Conservation (phyloP, 257 asterid species). For the Apocynum venetum region DNA sequence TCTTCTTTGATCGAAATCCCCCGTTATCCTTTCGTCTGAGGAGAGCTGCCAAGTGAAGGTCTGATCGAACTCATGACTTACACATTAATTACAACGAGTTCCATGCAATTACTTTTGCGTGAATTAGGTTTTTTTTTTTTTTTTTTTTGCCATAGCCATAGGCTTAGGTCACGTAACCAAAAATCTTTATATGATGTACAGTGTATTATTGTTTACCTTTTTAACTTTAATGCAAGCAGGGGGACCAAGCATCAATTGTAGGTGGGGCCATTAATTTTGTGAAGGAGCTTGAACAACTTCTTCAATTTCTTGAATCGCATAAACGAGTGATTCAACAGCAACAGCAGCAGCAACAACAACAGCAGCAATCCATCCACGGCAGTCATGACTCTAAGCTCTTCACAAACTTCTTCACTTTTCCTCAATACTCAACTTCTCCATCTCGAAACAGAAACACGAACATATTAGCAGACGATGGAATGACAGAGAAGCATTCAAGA, state of each 20-base stretch:
- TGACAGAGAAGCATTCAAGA: conserved; percentile 24
- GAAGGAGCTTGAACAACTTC: conserved; percentile 62
- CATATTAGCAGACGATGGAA: conserved; percentile 6
- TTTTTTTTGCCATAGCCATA: no score
- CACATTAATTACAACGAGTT: no score
- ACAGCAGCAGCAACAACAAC: conserved; percentile 21
- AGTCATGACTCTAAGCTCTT: neutral
- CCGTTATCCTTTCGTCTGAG: no score
- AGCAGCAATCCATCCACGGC: neutral
- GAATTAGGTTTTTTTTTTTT: no score
- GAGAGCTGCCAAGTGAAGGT: no score
- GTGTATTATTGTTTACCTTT: neutral
- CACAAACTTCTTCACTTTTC: conserved; percentile 27
- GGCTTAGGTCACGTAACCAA: no score
- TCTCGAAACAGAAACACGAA: neutral
- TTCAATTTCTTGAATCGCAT: conserved; percentile 46
- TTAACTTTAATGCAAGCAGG: conserved; percentile 26
- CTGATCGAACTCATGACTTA: no score
- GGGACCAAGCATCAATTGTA: conserved; percentile 76
- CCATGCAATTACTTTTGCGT: neutral
- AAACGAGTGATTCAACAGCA: conserved; percentile 5
- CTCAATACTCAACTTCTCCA: conserved; percentile 31
- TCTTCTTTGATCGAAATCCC: neutral
- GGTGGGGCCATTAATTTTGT: conserved; percentile 65
- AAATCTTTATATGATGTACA: neutral